phyloP scores from a whole-genome alignment of 495 filamentous ascomycete genomes.

The Hypoxylon perforatum region DNA sequence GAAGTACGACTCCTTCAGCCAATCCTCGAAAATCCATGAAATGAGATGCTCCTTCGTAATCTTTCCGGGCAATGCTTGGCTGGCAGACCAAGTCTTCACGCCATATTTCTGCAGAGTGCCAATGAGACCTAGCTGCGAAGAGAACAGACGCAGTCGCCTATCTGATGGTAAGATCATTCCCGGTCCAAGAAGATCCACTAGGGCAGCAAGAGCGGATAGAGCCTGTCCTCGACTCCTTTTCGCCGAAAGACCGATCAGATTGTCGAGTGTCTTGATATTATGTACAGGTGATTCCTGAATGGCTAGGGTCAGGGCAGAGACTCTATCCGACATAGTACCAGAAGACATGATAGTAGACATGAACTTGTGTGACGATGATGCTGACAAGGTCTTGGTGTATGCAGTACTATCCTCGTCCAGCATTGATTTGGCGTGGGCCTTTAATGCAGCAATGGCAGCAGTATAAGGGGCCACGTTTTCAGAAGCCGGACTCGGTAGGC shows the following conservation, averaged over 20 bases:
- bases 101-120: constrained; percentile 69
- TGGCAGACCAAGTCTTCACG: constrained; percentile 69
- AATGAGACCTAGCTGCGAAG: constrained; percentile 80
- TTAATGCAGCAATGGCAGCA: constrained; percentile 74
- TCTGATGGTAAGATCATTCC: constrained; percentile 85
- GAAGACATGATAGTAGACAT: constrained; percentile 96
- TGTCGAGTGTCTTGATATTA: constrained; percentile 87
- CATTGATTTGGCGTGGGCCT: constrained; percentile 77
- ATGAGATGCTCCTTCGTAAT: constrained; percentile 81
- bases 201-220: constrained; percentile 85
- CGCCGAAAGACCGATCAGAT: constrained; percentile 77
- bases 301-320: constrained; percentile 90
- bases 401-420: constrained; percentile 76
- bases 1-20: constrained; percentile 91
- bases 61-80: constrained; percentile 73
- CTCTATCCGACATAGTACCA: constrained; percentile 95
- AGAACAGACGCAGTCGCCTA: constrained; percentile 81
- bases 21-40: constrained; percentile 92
- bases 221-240: constrained; percentile 95
- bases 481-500: constrained; percentile 59
- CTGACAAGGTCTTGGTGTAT: constrained; percentile 63
- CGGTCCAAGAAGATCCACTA: constrained; percentile 93
- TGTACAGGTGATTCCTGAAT: constrained; percentile 96
- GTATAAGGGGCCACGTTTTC: constrained; percentile 62
- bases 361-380: constrained; percentile 89